Evolutionary conservation across 495 filamentous ascomycete genomes (phyloP).

Genomic region (Cryomyces antarcticus): DNA sequence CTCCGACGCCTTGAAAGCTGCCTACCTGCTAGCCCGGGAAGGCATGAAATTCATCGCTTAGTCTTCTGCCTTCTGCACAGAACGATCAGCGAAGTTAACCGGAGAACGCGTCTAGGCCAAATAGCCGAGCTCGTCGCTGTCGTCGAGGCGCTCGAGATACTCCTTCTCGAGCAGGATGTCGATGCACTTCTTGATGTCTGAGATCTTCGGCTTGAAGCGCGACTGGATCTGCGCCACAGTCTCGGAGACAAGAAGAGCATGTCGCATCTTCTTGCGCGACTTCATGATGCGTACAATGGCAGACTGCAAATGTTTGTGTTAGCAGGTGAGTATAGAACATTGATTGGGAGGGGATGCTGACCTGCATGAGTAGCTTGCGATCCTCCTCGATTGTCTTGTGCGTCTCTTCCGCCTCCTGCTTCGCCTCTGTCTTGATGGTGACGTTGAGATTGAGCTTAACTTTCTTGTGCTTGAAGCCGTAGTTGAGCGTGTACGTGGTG

Average conservation of each 20-base stretch:
- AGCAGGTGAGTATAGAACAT: neutral
- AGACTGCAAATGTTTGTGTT: conserved; percentile 34
- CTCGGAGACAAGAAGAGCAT: conserved; percentile 78
- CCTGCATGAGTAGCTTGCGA: conserved; percentile 87
- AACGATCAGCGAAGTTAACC: too few species aligned
- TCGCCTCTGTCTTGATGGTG: conserved; percentile 79
- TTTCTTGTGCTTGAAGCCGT: conserved; percentile 95
- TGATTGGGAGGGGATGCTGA: conserved; percentile 26
- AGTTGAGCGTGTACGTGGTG: conserved; percentile 62
- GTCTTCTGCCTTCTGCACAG: too few species aligned
- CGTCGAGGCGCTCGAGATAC: conserved; percentile 87
- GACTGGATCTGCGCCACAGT: conserved; percentile 83
- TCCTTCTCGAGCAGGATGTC: conserved; percentile 98
- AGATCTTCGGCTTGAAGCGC: conserved; percentile 83
- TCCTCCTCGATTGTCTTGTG: conserved; percentile 99
- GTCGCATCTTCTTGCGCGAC: conserved; percentile 95
- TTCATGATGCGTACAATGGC: conserved; percentile 99
- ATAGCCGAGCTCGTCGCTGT: conserved; percentile 85
- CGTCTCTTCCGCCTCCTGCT: conserved; percentile 86
- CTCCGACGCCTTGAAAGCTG: too few species aligned
- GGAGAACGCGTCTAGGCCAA: conserved; percentile 32
- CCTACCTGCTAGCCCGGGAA: too few species aligned
- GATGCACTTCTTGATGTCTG: conserved; percentile 98
- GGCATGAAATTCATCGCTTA: too few species aligned
- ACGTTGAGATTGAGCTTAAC: conserved; percentile 92